Conservation (phyloP, 768 basidiomycete genomes). For the Kwoniella europaea region DNA sequence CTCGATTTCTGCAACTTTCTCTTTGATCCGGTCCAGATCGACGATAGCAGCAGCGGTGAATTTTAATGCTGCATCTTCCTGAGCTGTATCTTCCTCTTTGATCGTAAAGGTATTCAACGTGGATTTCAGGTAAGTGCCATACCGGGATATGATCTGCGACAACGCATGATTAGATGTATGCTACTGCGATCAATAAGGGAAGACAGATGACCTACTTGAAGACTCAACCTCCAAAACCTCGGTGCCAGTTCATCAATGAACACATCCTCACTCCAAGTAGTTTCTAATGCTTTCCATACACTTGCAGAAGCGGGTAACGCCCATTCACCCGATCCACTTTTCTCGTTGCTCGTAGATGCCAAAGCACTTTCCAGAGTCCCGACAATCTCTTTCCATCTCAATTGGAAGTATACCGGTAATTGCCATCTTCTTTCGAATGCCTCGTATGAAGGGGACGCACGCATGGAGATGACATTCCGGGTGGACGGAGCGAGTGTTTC, state of each 20-base stretch:
- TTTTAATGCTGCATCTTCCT: constrained; percentile 58
- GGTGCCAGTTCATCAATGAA: constrained; percentile 80
- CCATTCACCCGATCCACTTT: constrained; percentile 33
- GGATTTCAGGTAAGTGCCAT: constrained; percentile 75
- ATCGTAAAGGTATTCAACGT: constrained; percentile 53
- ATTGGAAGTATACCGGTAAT: constrained; percentile 92
- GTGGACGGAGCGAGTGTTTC: constrained; percentile 81
- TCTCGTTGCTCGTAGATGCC: constrained; percentile 12
- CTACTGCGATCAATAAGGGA: not conserved
- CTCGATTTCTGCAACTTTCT: constrained; percentile 58
- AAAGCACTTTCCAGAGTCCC: constrained; percentile 74
- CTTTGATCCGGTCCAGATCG: constrained; percentile 71
- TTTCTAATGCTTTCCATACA: constrained; percentile 72
- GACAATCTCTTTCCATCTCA: constrained; percentile 95
- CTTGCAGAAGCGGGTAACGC: constrained; percentile 67
- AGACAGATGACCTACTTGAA: constrained; percentile 69
- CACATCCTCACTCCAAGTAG: constrained; percentile 85
- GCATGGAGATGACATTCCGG: constrained; percentile 72
- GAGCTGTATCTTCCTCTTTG: constrained; percentile 55
- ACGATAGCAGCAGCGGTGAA: constrained; percentile 55
- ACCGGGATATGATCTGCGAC: constrained; percentile 75
- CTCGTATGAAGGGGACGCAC: constrained; percentile 70
- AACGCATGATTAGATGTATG: not conserved
- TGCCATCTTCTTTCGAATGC: constrained; percentile 90
- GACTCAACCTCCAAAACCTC: constrained; percentile 86